Percentiles rank a stretch among this genome's conserved stretches.
Conservation (phyloP, 2,329 filamentous ascomycete genomes). For the Colletotrichum scovillei region DNA sequence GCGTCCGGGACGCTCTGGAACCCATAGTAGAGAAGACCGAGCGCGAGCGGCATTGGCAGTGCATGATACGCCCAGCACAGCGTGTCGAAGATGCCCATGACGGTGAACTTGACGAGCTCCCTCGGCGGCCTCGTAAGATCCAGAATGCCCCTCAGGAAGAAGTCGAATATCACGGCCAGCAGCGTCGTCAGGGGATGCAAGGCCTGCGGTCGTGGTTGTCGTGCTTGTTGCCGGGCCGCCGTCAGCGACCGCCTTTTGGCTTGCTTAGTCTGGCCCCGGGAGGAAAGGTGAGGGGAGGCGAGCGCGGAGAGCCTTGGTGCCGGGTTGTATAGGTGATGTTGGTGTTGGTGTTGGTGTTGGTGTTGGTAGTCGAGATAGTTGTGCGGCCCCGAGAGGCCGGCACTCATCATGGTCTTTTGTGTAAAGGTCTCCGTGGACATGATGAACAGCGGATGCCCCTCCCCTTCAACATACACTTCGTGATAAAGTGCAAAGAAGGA, state of each 20-base stretch:
- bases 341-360: conserved; percentile 13
- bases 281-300: conserved; percentile 16
- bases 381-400: conserved; percentile 33
- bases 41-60: conserved; percentile 24
- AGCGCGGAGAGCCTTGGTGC: conserved; percentile 33
- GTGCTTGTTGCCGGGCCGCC: conserved; percentile 21
- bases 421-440: conserved; percentile 35
- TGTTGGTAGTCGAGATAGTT: conserved; percentile 24
- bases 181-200: conserved; percentile 24
- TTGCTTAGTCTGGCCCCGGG: conserved; percentile 25
- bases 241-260: conserved; percentile 19
- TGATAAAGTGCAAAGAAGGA: neutral
- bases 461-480: neutral
- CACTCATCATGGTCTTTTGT: conserved; percentile 30
- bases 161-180: conserved; percentile 29
- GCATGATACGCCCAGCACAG: conserved; percentile 30
- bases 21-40: conserved; percentile 30
- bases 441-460: conserved; percentile 2
- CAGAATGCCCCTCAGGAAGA: conserved; percentile 25
- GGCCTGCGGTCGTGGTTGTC: conserved; percentile 9
- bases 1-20: conserved; percentile 31
- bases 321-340: conserved; percentile 28
- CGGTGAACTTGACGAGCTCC: conserved; percentile 19
- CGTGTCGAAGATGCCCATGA: conserved; percentile 27
- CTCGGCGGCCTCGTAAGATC: conserved; percentile 28